phyloP scores from a whole-genome alignment of 2,329 filamentous ascomycete genomes.

The Trichoderma sp. region DNA sequence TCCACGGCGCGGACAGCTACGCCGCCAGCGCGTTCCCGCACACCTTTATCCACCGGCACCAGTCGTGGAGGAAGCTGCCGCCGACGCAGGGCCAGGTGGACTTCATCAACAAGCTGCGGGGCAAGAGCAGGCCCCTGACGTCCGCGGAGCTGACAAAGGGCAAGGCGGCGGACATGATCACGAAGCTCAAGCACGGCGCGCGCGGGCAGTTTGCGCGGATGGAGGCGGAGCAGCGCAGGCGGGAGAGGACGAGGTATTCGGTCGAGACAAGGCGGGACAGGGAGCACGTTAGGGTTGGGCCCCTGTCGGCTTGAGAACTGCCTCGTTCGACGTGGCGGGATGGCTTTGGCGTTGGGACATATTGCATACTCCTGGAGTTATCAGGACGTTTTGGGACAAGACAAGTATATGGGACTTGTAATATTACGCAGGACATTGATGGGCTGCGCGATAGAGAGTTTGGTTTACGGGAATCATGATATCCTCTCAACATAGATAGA shows the following conservation, averaged over 20 bases:
- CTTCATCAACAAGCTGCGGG: conserved; percentile 68
- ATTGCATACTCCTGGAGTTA: neutral
- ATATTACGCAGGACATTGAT: neutral
- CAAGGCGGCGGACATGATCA: conserved; percentile 86
- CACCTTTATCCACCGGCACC: conserved; percentile 65
- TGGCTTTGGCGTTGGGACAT: neutral
- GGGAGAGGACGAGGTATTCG: conserved; percentile 42
- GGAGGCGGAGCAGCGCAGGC: conserved; percentile 56
- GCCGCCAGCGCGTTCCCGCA: conserved; percentile 67
- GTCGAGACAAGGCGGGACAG: conserved; percentile 47
- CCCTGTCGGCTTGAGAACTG: conserved; percentile 42
- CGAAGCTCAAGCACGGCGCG: conserved; percentile 83
- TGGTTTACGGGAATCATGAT: neutral
- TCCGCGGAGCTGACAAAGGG: conserved; percentile 70
- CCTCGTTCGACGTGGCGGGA: too few species aligned
- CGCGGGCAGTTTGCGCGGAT: conserved; percentile 61
- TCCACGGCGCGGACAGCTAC: conserved; percentile 84
- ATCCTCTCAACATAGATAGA: neutral
- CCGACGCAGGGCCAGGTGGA: conserved; percentile 68
- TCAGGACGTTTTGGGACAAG: neutral
- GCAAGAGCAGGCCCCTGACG: conserved; percentile 55
- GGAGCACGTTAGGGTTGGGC: conserved; percentile 60
- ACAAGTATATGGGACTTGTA: neutral
- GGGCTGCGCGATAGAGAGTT: neutral
- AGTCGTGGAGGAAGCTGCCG: conserved; percentile 69